Base-by-base conservation (phyloP, 352 stramenopile species). In the Globisporangium lucens region DNA sequence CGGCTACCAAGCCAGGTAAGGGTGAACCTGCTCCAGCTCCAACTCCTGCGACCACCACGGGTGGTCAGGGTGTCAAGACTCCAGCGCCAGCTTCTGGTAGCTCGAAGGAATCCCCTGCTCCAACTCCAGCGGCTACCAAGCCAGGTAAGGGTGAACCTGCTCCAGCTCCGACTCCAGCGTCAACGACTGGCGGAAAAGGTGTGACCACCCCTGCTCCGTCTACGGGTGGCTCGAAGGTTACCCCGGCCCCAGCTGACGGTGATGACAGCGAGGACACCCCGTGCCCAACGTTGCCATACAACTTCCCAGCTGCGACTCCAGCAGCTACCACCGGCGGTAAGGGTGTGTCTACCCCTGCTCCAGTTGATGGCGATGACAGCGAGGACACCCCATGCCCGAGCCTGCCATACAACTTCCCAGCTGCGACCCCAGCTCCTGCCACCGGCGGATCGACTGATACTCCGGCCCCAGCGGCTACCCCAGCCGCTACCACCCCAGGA, bases 251-350 rank as follows among this genome's bases (percentile, higher is more conserved):
- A 13, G 35, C 10, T 3, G 9, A 46, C 17, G 53, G 24, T 12
- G 52, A 58, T 30, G 55, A 61, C 9, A 22, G 27, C n/a, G 55
- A 61, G 13, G 55, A 61, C 17, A 61, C 56, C 33, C 56, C 56
- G 13, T 61, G 56, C 33, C 56, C 56, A 61, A 61, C 30, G 4
- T 9, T 61, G 3, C 56, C 56, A 3, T 61, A 61, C 56, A 51
- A 61, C 30, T 49, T 61, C 30, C 56, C 52, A 58, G 15, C 52
- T 27, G 61, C 56, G 56, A 64, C 43, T n/a, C 35, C 64, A 64
- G 63, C 35, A 7, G 36, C 56, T 8, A 41, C 35, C 2, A 41
- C 35, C 2, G 35, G 35, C 33, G 33, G 33, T 0, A 5, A 38
- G 2, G 33, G 33, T 10, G 33, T 10, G 33, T 36, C 33, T 1